phyloP scores from a whole-genome alignment of 805 yeast genomes.

The Cyberlindnera mycetangii region DNA sequence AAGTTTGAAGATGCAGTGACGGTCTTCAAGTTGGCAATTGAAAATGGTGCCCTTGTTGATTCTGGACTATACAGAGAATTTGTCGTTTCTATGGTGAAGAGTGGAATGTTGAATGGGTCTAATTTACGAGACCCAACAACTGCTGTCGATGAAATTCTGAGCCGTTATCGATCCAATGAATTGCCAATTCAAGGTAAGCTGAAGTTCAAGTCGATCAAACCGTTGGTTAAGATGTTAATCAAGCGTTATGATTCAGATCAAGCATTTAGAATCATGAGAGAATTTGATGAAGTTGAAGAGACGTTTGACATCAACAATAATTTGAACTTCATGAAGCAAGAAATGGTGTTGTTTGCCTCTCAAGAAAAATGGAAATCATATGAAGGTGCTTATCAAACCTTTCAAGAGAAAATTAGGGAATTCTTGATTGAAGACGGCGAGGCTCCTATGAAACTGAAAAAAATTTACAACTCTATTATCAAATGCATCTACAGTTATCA shows the following conservation, averaged over 20 bases:
- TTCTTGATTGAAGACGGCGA: constrained; percentile 15
- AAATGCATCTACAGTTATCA: constrained; percentile 12
- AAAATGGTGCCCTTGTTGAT: constrained; percentile 23
- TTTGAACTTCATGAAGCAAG: constrained; percentile 30
- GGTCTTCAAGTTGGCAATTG: constrained; percentile 29
- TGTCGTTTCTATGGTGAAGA: constrained; percentile 31
- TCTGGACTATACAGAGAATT: constrained; percentile 30
- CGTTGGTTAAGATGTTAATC: constrained; percentile 33
- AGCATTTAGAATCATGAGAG: constrained; percentile 32
- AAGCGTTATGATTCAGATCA: constrained; percentile 30
- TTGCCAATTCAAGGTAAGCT: constrained; percentile 24
- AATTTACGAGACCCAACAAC: constrained; percentile 30
- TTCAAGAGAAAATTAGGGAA: constrained; percentile 21
- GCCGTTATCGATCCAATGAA: constrained; percentile 24
- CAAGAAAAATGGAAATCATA: constrained; percentile 31
- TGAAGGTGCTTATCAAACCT: constrained; percentile 24
- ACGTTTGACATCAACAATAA: constrained; percentile 23
- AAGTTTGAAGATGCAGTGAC: constrained; percentile 28
- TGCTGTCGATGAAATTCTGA: constrained; percentile 31
- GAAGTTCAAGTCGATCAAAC: constrained; percentile 35
- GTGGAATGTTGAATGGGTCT: constrained; percentile 27
- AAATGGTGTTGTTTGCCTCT: constrained; percentile 30
- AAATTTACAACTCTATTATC: constrained; percentile 23
- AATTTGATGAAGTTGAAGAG: constrained; percentile 30
- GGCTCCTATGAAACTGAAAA: constrained; percentile 24